A percentile compares a stretch with the other conserved stretches of the same genome.
These are phyloP conservation scores for Botryotinia globosa DNA, from an alignment of 2,329 filamentous ascomycete genomes.

Conservation along the genomic window DNA sequence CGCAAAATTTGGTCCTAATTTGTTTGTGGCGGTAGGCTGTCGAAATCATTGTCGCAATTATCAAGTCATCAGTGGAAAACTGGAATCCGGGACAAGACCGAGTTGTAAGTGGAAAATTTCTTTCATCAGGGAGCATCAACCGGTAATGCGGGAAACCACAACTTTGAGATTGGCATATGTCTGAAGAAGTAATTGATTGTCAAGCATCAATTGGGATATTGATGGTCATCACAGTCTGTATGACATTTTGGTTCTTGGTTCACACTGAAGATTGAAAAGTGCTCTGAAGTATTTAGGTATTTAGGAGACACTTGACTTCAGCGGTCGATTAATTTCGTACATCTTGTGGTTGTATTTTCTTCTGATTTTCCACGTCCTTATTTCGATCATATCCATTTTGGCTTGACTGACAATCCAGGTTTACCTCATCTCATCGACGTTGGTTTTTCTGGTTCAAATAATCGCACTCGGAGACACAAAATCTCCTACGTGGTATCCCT, in stretches of 20 bases:
- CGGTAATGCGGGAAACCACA: too few relatives aligned
- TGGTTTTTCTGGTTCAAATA: slow-evolving; percentile 62
- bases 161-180: not conserved
- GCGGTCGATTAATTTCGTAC: not conserved
- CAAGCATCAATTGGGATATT: not conserved
- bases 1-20: slow-evolving; percentile 15
- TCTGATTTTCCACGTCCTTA: too few relatives aligned
- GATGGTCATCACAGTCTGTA: not conserved
- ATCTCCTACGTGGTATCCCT: slow-evolving; percentile 59
- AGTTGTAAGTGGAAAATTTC: slow-evolving; percentile 29
- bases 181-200: not conserved
- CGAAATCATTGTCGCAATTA: slow-evolving; percentile 35
- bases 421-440: slow-evolving; percentile 57
- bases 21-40: slow-evolving; percentile 40
- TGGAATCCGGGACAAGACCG: slow-evolving; percentile 35
- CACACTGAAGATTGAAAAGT: not conserved
- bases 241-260: not conserved
- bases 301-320: not conserved
- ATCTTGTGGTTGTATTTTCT: not conserved
- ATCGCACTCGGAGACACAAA: slow-evolving; percentile 51
- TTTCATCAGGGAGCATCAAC: not conserved
- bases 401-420: slow-evolving; percentile 41
- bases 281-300: not conserved
- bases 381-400: not conserved
- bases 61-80: slow-evolving; percentile 27